Percentiles rank a stretch among this genome's conserved stretches.
Conservation (phyloP, 2,329 filamentous ascomycete genomes). For the Rhynchosporium agropyri region DNA sequence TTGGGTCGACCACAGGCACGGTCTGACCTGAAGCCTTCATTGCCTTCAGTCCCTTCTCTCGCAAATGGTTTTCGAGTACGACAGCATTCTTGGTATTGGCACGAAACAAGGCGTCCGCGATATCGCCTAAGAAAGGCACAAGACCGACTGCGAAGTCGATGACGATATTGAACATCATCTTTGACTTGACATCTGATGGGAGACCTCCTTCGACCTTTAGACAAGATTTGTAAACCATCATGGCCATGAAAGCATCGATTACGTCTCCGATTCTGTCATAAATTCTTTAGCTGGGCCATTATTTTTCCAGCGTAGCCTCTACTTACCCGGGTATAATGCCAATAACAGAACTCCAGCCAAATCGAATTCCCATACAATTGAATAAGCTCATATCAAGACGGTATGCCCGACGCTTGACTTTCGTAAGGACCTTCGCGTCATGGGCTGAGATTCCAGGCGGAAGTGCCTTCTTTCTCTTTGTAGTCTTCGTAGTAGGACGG, state of each 20-base stretch:
- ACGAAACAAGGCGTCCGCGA: conserved; percentile 68
- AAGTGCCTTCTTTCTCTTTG: conserved; percentile 83
- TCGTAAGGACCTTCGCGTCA: conserved; percentile 80
- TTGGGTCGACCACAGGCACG: conserved; percentile 52
- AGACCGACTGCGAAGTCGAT: conserved; percentile 75
- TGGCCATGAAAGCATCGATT: conserved; percentile 71
- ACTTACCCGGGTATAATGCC: conserved; percentile 80
- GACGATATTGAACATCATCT: conserved; percentile 81
- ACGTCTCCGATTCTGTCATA: conserved; percentile 69
- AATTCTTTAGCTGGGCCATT: conserved; percentile 25
- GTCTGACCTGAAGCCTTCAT: conserved; percentile 50
- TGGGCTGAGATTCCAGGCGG: conserved; percentile 81
- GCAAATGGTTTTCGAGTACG: conserved; percentile 64
- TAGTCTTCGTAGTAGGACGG: conserved; percentile 65
- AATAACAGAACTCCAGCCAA: conserved; percentile 89
- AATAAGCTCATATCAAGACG: conserved; percentile 83
- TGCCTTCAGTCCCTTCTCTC: conserved; percentile 65
- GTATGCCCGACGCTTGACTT: conserved; percentile 84
- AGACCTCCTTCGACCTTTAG: conserved; percentile 77
- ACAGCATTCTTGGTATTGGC: conserved; percentile 78
- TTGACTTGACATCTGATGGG: conserved; percentile 57
- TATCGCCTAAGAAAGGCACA: conserved; percentile 74
- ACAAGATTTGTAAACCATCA: conserved; percentile 75
- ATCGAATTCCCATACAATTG: conserved; percentile 76
- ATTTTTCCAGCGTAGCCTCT: conserved; percentile 14